Evolutionary conservation across 345 rosid species (phyloP).

Genomic region (Luvunga scandens): DNA sequence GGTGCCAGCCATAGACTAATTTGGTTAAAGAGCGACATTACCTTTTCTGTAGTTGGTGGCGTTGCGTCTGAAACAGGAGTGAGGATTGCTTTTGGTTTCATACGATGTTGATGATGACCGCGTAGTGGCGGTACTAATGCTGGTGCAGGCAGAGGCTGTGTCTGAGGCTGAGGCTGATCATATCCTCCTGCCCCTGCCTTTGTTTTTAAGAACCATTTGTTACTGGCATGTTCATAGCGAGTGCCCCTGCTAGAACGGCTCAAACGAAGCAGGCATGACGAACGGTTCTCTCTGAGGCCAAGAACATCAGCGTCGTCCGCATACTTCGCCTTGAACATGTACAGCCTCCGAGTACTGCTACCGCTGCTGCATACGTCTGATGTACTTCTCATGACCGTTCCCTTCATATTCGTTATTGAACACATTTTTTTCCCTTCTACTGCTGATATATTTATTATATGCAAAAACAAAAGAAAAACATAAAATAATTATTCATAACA

Average conservation of each 20-base stretch:
- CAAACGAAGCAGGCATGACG: constrained; percentile 10
- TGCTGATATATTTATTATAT: too few relatives aligned
- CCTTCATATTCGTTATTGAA: constrained; percentile 41
- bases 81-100: constrained; percentile 36
- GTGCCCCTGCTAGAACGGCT: constrained; percentile 7
- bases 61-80: constrained; percentile 49
- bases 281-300: constrained; percentile 19
- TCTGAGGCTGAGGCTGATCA: not conserved
- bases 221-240: constrained; percentile 17
- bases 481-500: too few relatives aligned
- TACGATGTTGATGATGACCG: too few relatives aligned
- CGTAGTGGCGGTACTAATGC: not conserved
- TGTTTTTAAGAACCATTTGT: constrained; percentile 1
- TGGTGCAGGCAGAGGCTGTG: too few relatives aligned
- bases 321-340: constrained; percentile 25
- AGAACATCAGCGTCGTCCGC: constrained; percentile 28
- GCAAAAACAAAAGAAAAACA: too few relatives aligned
- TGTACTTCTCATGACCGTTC: constrained; percentile 30
- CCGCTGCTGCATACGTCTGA: constrained; percentile 20
- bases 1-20: not conserved
- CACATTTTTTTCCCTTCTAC: constrained; percentile 16
- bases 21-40: not conserved
- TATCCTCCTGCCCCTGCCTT: not conserved
- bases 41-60: constrained; percentile 45
- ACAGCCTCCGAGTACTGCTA: not conserved